Evolutionary conservation across 2,329 filamentous ascomycete genomes (phyloP), one percentile per base, ranked within the genome.

Genomic region (Fusarium nelsonii): DNA sequence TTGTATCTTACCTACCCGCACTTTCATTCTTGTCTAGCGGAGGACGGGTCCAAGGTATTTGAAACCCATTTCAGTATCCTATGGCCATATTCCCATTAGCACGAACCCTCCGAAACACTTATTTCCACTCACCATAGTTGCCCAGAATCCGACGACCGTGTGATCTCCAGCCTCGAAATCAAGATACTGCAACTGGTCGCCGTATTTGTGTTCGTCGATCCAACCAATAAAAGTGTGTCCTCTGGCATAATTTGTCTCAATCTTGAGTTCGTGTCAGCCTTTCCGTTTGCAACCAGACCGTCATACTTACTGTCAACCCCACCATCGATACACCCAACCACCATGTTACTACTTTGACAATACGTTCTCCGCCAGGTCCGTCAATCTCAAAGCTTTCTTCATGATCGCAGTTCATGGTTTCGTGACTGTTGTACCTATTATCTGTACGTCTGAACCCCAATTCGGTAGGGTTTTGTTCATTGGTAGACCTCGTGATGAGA

Each of bases 141-240:
- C 56, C 56, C 56, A 54, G 9, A 58, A 40, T 5, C 56, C 56
- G 33, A 54, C 39, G 1, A 54, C 26, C 8, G 18, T 54, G 4
- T 6, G 4, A 8, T n/a, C 41, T 4, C 6, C 34, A 18, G 36
- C 23, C 6, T 16, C 9, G 14, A 18, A n/a, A 10, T 7, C 3
- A 15, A 4, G 11, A 26, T 8, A 18, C 8, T 33, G 8, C 9
- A 33, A 6, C 8, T 23, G 23, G 23, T 23, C 4, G 23, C 18
- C 20, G 30, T 30, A 11, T 14, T 18, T 23, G 11, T 51, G 10
- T 4, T 30, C 18, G 7, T 57, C 12, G 5, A 34, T 10, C 36
- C 6, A 20, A n/a, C 48, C 39, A 4, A n/a, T 8, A 30, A 16
- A 58, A 20, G 26, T 9, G 3, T 7, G 15, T 10, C 9, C 4